Conservation (phyloP, 2,329 filamentous ascomycete species). For the Calcarisporium arbuscula region DNA sequence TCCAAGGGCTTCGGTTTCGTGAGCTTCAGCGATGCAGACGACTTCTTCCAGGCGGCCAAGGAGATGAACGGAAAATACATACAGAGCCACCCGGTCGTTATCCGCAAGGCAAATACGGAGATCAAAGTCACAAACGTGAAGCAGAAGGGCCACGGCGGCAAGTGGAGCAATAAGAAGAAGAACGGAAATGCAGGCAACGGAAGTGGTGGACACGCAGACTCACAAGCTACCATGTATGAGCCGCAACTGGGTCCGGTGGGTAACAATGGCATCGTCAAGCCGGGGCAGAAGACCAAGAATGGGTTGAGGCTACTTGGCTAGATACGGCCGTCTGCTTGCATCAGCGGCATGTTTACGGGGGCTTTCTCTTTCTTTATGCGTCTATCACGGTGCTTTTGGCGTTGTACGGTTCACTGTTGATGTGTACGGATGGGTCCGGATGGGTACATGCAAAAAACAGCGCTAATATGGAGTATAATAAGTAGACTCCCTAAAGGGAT, state of each 20-base stretch:
- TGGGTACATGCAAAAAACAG: too few species aligned
- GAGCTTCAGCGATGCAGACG: conserved; percentile 89
- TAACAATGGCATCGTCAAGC: conserved; percentile 51
- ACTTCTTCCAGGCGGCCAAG: conserved; percentile 92
- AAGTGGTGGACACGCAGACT: conserved; percentile 18
- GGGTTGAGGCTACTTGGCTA: conserved; percentile 55
- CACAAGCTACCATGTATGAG: conserved; percentile 39
- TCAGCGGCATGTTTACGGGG: too few species aligned
- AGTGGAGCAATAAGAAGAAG: conserved; percentile 30
- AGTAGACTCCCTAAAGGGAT: too few species aligned
- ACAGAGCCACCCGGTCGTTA: conserved; percentile 85
- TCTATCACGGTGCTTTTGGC: too few species aligned
- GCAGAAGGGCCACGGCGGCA: conserved; percentile 42
- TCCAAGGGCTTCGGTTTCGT: conserved; percentile 96
- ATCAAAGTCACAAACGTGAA: conserved; percentile 70
- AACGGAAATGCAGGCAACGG: conserved; percentile 23
- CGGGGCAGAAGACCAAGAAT: conserved; percentile 62
- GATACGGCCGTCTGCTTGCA: too few species aligned
- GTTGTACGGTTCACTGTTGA: too few species aligned
- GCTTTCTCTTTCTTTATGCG: too few species aligned
- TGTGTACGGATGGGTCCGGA: too few species aligned
- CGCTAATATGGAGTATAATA: too few species aligned
- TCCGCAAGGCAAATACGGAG: conserved; percentile 86
- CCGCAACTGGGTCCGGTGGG: conserved; percentile 42
- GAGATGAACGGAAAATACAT: conserved; percentile 99